Evolutionary conservation across 1,284 basidiomycete species (phyloP).

Genomic region (Cryptococcus sp.): DNA sequence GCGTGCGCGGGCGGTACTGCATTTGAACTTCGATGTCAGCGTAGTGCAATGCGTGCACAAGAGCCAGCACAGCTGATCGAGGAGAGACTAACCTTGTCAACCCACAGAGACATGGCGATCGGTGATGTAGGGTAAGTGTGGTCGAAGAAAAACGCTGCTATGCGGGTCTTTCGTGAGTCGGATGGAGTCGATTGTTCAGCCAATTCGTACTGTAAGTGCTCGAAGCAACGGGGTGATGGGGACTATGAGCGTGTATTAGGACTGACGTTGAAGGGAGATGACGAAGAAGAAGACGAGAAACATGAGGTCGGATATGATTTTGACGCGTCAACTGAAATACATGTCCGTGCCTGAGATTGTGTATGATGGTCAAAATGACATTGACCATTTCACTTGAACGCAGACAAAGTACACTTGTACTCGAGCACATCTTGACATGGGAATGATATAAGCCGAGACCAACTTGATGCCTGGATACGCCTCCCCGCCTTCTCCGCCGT

Average conservation of each 20-base stretch:
- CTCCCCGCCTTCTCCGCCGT: constrained; percentile 8
- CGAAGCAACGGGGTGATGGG: too few species aligned
- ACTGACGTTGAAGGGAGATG: too few species aligned
- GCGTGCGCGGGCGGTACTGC: constrained; percentile 81
- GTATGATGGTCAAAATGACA: background rate
- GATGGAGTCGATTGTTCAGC: too few species aligned
- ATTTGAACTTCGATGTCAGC: background rate
- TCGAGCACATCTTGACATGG: too few species aligned
- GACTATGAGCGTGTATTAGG: too few species aligned
- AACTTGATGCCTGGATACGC: constrained; percentile 4
- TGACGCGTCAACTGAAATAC: background rate
- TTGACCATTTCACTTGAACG: too few species aligned
- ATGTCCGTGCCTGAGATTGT: background rate
- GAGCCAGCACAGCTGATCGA: background rate
- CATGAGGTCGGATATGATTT: background rate
- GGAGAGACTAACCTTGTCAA: constrained; percentile 66
- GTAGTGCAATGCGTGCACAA: background rate
- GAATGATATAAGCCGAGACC: too few species aligned
- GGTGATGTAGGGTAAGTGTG: background rate
- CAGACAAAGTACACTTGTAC: too few species aligned
- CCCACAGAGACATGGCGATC: constrained; percentile 77
- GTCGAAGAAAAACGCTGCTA: background rate
- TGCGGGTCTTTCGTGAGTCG: too few species aligned
- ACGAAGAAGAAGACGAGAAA: background rate
- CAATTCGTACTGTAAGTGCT: too few species aligned